phyloP scores from a whole-genome alignment of 2,329 filamentous ascomycete species.

The Akanthomyces uredinophilus region DNA sequence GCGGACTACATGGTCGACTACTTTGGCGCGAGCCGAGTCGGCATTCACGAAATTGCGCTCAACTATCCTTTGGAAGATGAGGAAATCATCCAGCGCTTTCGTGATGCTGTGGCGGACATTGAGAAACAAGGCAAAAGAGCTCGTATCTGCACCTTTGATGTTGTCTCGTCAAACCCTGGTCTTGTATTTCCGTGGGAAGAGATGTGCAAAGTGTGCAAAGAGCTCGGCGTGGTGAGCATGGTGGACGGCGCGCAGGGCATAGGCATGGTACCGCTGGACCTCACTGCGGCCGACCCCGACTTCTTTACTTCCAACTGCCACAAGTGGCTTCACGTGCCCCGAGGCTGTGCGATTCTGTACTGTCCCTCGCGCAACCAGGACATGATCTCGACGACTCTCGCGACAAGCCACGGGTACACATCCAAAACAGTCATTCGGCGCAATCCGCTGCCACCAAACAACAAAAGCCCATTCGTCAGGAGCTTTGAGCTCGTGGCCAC shows the following conservation, averaged over 20 bases:
- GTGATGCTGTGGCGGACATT: constrained; percentile 48
- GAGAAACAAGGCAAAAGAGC: constrained; percentile 55
- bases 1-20: constrained; percentile 68
- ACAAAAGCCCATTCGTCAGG: constrained; percentile 56
- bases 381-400: constrained; percentile 67
- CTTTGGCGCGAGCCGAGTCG: constrained; percentile 37
- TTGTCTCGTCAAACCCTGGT: constrained; percentile 72
- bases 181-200: constrained; percentile 73
- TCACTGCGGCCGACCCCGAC: constrained; percentile 65
- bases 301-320: constrained; percentile 86
- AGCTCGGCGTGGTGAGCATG: constrained; percentile 63
- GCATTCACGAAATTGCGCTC: constrained; percentile 51
- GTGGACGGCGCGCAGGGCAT: constrained; percentile 83
- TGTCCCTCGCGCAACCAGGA: constrained; percentile 71
- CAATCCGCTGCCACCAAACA: constrained; percentile 38
- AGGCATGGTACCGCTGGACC: constrained; percentile 70
- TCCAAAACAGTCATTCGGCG: constrained; percentile 33
- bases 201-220: constrained; percentile 58
- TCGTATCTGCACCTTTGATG: constrained; percentile 67
- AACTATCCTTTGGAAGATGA: constrained; percentile 66
- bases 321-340: constrained; percentile 83
- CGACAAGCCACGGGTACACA: constrained; percentile 75
- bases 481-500: constrained; percentile 78
- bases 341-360: constrained; percentile 76
- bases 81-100: constrained; percentile 58